Percentiles rank a stretch among this genome's conserved stretches.
These are phyloP conservation scores for Citrus inodora DNA, from an alignment of 345 rosid genomes.

Conservation along the genomic window DNA sequence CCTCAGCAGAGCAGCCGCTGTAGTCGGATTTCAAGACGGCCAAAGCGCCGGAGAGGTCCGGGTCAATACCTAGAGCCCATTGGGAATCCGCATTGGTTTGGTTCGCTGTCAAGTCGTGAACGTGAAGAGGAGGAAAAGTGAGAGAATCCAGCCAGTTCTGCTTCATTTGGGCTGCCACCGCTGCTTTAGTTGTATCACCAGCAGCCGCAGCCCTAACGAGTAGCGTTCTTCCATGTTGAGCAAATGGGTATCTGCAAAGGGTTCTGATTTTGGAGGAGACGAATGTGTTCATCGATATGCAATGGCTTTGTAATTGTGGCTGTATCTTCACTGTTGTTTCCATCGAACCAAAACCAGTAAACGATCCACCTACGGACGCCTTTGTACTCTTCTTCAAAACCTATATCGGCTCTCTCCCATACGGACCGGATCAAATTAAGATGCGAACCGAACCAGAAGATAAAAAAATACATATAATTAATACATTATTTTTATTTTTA, in stretches of 20 bases:
- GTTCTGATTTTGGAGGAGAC: neutral
- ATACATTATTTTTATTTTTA: no score
- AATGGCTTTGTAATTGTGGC: neutral
- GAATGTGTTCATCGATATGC: neutral
- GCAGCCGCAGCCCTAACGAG: neutral
- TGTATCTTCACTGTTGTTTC: neutral
- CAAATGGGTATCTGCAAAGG: neutral
- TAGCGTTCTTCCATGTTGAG: neutral
- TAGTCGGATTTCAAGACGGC: conserved; percentile 56
- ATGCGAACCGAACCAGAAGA: no score
- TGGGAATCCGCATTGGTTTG: conserved; percentile 25
- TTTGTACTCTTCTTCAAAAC: no score
- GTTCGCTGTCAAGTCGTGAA: neutral
- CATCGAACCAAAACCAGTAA: neutral
- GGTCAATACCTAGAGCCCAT: conserved; percentile 83
- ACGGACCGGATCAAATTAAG: no score
- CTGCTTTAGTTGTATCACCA: conserved; percentile 1
- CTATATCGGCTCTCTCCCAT: no score
- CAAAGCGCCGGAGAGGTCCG: conserved; percentile 77
- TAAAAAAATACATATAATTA: no score
- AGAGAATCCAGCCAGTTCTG: conserved; percentile 68
- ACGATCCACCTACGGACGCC: no score
- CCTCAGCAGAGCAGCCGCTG: conserved; percentile 62
- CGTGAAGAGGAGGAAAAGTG: conserved; percentile 29
- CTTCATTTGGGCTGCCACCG: conserved; percentile 38